phyloP scores from a whole-genome alignment of 2,329 filamentous ascomycete genomes.

The Fusarium secorum region DNA sequence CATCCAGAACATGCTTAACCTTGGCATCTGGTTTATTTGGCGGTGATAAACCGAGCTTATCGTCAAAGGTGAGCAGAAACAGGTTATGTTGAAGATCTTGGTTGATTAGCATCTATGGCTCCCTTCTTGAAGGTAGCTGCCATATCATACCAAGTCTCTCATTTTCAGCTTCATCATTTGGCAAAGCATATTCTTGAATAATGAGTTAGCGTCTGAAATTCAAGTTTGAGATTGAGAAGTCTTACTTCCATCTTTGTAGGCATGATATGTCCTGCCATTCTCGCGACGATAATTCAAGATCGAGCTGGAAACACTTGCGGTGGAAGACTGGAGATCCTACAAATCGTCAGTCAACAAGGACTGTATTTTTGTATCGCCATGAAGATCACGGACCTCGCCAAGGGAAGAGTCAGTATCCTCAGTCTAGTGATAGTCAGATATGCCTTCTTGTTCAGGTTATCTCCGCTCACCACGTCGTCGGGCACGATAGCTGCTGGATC shows the following conservation, averaged over 20 bases:
- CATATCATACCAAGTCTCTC: slow-evolving; percentile 21
- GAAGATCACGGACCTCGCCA: background rate
- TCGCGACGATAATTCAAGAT: slow-evolving; percentile 12
- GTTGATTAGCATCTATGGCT: background rate
- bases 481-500: background rate
- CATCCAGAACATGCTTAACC: slow-evolving; percentile 20
- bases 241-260: slow-evolving; percentile 15
- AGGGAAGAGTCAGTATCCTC: slow-evolving; percentile 8
- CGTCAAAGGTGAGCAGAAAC: slow-evolving; percentile 18
- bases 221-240: rapidly evolving
- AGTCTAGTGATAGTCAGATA: background rate
- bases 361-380: background rate
- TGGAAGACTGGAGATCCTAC: slow-evolving; percentile 5
- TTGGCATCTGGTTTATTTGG: slow-evolving; percentile 21
- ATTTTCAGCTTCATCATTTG: slow-evolving; percentile 30
- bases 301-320: background rate
- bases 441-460: too few species aligned
- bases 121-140: rapidly evolving
- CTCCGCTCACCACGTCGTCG: background rate
- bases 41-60: slow-evolving; percentile 23
- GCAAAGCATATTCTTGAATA: slow-evolving; percentile 21
- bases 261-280: slow-evolving; percentile 14
- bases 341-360: background rate
- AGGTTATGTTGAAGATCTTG: slow-evolving; percentile 32
- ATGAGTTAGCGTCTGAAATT: rapidly evolving